phyloP scores from a whole-genome alignment of 805 yeast genomes.

The Blastobotrys parvus region DNA sequence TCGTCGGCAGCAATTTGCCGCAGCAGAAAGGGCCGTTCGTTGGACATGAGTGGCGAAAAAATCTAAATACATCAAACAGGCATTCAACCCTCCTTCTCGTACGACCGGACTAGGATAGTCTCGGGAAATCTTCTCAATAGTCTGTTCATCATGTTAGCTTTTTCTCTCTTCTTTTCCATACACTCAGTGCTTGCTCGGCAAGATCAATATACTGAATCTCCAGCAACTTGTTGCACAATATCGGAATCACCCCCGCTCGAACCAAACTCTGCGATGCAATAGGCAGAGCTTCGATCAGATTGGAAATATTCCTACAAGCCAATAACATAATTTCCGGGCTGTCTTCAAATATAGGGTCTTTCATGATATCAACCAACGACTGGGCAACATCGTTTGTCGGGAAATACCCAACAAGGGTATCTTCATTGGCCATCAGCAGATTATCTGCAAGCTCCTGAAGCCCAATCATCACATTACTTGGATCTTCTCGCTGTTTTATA shows the following conservation, averaged over 20 bases:
- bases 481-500: constrained; percentile 22
- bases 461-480: constrained; percentile 24
- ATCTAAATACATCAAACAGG: constrained; percentile 68
- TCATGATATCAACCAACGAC: constrained; percentile 49
- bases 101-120: constrained; percentile 31
- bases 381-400: constrained; percentile 51
- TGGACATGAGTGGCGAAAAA: constrained; percentile 88
- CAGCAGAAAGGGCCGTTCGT: constrained; percentile 57
- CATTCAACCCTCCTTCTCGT: constrained; percentile 50
- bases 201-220: constrained; percentile 81
- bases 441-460: constrained; percentile 28
- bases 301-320: constrained; percentile 77
- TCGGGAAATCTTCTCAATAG: constrained; percentile 28
- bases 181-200: constrained; percentile 83
- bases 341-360: constrained; percentile 47
- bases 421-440: constrained; percentile 27
- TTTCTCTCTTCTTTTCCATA: constrained; percentile 23
- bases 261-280: constrained; percentile 58
- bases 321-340: constrained; percentile 75
- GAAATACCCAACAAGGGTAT: constrained; percentile 28
- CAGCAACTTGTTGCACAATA: constrained; percentile 53
- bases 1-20: constrained; percentile 17
- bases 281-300: constrained; percentile 65
- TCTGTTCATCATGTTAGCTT: constrained; percentile 27
- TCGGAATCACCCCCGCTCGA: constrained; percentile 55